A percentile compares a stretch with the other conserved stretches of the same genome.
These are phyloP conservation scores for Apiospora koreana DNA, from an alignment of 2,329 filamentous ascomycete genomes.

Conservation along the genomic window DNA sequence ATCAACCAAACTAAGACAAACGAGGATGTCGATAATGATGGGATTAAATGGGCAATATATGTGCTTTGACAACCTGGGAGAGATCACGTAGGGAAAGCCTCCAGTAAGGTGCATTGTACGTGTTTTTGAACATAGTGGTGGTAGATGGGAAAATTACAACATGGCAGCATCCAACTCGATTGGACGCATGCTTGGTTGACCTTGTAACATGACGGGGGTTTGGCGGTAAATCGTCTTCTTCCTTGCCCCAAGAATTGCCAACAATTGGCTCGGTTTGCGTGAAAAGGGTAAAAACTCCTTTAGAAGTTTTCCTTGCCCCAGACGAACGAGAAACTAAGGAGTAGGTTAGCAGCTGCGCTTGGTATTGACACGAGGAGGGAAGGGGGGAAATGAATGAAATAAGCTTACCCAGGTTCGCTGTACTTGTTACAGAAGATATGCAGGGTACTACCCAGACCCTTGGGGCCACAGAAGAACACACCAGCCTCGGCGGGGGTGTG, in stretches of 20 bases:
- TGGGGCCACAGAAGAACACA: conserved; percentile 86
- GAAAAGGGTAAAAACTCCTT: conserved; percentile 9
- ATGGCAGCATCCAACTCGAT: not conserved
- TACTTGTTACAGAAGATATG: conserved; percentile 89
- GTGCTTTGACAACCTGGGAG: not conserved
- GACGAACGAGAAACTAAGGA: conserved; percentile 60
- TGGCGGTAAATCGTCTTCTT: not conserved
- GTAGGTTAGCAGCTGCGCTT: not conserved
- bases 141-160: conserved; percentile 1
- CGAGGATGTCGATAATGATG: not conserved
- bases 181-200: not conserved
- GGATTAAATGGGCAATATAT: not conserved
- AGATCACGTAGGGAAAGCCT: not conserved
- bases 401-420: conserved; percentile 72
- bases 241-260: not conserved
- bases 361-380: no score
- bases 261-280: not conserved
- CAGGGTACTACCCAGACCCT: conserved; percentile 72
- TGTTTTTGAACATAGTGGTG: not conserved
- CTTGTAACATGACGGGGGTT: not conserved
- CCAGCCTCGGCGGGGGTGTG: conserved; percentile 72
- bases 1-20: not conserved
- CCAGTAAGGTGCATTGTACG: not conserved
- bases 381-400: not conserved
- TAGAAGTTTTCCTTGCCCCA: conserved; percentile 73